phyloP scores from a whole-genome alignment of 345 rosid species.

The Gossypium australe region DNA sequence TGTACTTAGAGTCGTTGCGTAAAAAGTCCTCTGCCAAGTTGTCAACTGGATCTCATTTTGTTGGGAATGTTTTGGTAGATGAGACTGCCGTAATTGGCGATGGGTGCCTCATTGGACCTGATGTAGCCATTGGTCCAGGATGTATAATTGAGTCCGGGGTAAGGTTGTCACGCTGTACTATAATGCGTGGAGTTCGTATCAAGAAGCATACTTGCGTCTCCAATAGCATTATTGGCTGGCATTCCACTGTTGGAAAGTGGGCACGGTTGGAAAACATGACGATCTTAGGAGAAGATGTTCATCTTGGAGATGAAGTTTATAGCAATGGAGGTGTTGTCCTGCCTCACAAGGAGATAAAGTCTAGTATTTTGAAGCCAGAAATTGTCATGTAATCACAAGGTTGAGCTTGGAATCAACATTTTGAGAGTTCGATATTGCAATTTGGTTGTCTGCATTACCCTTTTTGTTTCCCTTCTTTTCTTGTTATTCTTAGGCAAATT shows the following conservation, averaged over 20 bases:
- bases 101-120: conserved; percentile 75
- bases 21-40: conserved; percentile 41
- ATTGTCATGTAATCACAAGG: conserved; percentile 47
- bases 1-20: conserved; percentile 55
- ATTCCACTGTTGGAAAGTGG: conserved; percentile 72
- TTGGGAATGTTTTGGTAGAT: conserved; percentile 69
- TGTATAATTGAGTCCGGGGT: conserved; percentile 69
- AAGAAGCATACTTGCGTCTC: conserved; percentile 75
- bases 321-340: conserved; percentile 71
- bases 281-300: conserved; percentile 73
- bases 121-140: conserved; percentile 76
- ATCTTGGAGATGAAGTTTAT: conserved; percentile 64
- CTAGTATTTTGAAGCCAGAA: conserved; percentile 74
- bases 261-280: conserved; percentile 78
- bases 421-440: background rate
- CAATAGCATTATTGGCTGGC: conserved; percentile 79
- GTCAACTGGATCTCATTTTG: conserved; percentile 43
- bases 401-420: background rate
- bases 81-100: conserved; percentile 64
- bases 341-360: conserved; percentile 73
- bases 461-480: background rate
- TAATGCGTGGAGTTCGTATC: conserved; percentile 70
- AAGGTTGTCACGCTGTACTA: conserved; percentile 65
- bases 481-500: background rate
- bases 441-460: background rate